Evolutionary conservation across 2,329 filamentous ascomycete genomes (phyloP).

Genomic region (Juglanconis oblonga): DNA sequence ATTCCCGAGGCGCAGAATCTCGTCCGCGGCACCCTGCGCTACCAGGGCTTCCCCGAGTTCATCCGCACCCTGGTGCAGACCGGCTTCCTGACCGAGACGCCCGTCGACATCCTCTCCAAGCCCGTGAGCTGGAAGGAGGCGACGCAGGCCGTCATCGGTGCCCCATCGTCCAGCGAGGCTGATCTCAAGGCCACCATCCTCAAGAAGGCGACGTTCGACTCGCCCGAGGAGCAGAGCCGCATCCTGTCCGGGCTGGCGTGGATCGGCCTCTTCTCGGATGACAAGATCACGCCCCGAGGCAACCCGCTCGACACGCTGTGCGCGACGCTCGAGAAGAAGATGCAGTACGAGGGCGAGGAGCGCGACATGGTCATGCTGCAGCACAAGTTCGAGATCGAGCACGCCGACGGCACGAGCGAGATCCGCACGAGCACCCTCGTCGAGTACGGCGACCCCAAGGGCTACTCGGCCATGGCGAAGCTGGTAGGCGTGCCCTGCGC

Average conservation of each 20-base stretch:
- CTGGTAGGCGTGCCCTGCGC: slow-evolving; percentile 67
- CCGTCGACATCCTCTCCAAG: slow-evolving; percentile 62
- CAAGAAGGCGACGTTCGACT: slow-evolving; percentile 70
- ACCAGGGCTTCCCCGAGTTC: slow-evolving; percentile 87
- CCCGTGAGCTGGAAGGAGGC: slow-evolving; percentile 81
- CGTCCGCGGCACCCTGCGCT: slow-evolving; percentile 77
- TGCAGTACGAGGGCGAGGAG: slow-evolving; percentile 80
- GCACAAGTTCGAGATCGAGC: slow-evolving; percentile 81
- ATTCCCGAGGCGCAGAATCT: slow-evolving; percentile 91
- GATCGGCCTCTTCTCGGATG: slow-evolving; percentile 66
- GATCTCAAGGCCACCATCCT: slow-evolving; percentile 72
- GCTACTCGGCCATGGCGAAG: slow-evolving; percentile 82
- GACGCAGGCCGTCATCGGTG: slow-evolving; percentile 71
- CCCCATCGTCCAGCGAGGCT: slow-evolving; percentile 60
- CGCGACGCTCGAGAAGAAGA: slow-evolving; percentile 82
- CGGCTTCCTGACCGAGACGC: slow-evolving; percentile 77
- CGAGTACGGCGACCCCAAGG: slow-evolving; percentile 76
- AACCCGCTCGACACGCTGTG: slow-evolving; percentile 91
- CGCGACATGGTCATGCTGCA: slow-evolving; percentile 80
- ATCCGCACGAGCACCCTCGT: slow-evolving; percentile 76
- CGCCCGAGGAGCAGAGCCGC: slow-evolving; percentile 62
- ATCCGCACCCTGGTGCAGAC: slow-evolving; percentile 84
- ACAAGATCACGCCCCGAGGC: slow-evolving; percentile 66
- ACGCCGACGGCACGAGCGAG: slow-evolving; percentile 74
- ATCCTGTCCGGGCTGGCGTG: slow-evolving; percentile 69